phyloP scores from a whole-genome alignment of 2,329 filamentous ascomycete genomes.

The Huntiella bhutanensis region DNA sequence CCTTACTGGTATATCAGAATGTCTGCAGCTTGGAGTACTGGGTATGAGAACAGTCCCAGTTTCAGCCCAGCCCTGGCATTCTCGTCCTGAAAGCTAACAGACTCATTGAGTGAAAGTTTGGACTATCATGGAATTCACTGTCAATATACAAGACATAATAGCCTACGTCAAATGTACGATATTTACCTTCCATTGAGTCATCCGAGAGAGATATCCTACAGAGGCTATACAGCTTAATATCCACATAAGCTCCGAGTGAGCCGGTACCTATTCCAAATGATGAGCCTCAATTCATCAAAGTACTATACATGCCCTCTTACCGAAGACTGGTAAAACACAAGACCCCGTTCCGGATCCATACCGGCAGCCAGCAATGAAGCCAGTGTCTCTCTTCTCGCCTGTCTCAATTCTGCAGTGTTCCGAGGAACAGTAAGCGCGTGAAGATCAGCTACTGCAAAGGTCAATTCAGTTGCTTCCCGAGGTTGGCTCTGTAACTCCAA shows the following conservation, averaged over 20 bases:
- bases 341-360: constrained; percentile 55
- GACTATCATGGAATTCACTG: constrained; percentile 29
- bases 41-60: constrained; percentile 86
- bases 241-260: constrained; percentile 90
- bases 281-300: not conserved
- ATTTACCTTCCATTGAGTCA: constrained; percentile 94
- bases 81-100: constrained; percentile 37
- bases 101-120: constrained; percentile 48
- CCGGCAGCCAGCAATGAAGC: constrained; percentile 72
- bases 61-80: constrained; percentile 45
- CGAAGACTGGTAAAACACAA: constrained; percentile 65
- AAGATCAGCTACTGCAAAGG: constrained; percentile 82
- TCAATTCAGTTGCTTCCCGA: constrained; percentile 36
- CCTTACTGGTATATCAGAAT: constrained; percentile 62
- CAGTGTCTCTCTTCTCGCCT: constrained; percentile 53
- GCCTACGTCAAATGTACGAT: not conserved
- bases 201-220: constrained; percentile 85
- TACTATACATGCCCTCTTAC: constrained; percentile 23
- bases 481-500: constrained; percentile 54
- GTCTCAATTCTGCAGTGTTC: constrained; percentile 37
- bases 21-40: constrained; percentile 86
- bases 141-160: not conserved
- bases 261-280: constrained; percentile 34
- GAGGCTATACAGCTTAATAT: constrained; percentile 81
- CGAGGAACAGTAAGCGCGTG: constrained; percentile 78